phyloP scores from a whole-genome alignment of 2,329 filamentous ascomycete species.

The Xylaria arbuscula region DNA sequence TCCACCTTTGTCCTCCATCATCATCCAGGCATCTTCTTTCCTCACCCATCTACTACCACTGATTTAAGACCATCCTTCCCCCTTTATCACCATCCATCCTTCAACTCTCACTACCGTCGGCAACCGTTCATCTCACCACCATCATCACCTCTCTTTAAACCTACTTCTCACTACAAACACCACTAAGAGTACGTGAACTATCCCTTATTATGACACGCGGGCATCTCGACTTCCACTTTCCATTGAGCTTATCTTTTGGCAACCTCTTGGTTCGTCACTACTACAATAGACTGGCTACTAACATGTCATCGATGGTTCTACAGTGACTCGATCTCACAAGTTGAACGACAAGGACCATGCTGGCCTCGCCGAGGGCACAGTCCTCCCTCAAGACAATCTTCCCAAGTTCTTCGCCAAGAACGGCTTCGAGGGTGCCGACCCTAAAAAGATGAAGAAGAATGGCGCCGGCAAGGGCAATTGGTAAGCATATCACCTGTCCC shows the following conservation, averaged over 20 bases:
- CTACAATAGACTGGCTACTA: constrained; percentile 5
- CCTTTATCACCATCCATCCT: constrained; percentile 17
- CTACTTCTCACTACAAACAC: constrained; percentile 3
- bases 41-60: constrained; percentile 19
- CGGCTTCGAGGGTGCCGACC: constrained; percentile 82
- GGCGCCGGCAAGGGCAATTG: constrained; percentile 94
- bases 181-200: constrained; percentile 29
- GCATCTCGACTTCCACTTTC: constrained; percentile 4
- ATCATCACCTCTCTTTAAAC: constrained; percentile 4
- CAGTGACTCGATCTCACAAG: constrained; percentile 99
- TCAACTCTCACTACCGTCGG: constrained; percentile 9
- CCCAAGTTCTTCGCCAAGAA: constrained; percentile 94
- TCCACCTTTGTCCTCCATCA: constrained; percentile 33
- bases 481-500: constrained; percentile 64
- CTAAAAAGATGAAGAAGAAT: constrained; percentile 97
- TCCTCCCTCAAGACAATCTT: constrained; percentile 75
- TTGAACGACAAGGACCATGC: constrained; percentile 92
- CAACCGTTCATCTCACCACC: constrained; percentile 11
- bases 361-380: constrained; percentile 79
- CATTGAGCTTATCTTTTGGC: background rate
- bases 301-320: constrained; percentile 20
- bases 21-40: constrained; percentile 25
- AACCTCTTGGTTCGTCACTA: background rate
- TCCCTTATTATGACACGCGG: background rate
- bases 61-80: constrained; percentile 4